Evolutionary conservation across 108 stramenopile species (phyloP), one percentile per base, ranked within the genome.

Genomic region (Nannochloropsis granulata): DNA sequence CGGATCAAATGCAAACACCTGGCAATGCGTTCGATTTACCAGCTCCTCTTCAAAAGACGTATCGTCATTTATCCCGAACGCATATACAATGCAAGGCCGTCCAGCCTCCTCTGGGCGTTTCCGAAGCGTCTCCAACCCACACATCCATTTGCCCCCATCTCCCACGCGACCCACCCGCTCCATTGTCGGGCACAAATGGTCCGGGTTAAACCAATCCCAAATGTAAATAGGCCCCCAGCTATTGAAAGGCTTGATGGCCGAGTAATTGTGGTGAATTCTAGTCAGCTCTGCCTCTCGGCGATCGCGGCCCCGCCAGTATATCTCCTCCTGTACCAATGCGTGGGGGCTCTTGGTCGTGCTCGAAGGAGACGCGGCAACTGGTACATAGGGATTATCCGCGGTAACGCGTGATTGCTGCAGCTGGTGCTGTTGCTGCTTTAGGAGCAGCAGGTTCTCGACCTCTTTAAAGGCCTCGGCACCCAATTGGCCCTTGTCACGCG

Each of bases 141-240:
- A 85, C 25, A 85, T 79, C 85, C 85, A 85, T 56, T 85, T 85
- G 14, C 85, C 85, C 21, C 85, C 85, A 21, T 85, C 85, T n/a
- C 85, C 85, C 8, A 85, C 85, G 13, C 80, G n/a, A 23, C 85
- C 85, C 44, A 85, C 44, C 21, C 85, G 43, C 12, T 82, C 34
- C 45, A 79, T 79, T 10, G 43, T 81, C 24, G 85, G 81, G 11
- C 85, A 85, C 14, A 71, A 16, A n/a, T 71, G n/a, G 11, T 71
- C 56, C 21, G 56, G 56, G 11, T 43, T 44, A 12, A 81, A 81
- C 44, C 42, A 81, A 23, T 81, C 81, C 81, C 81, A 81, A 21
- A 81, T 81, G 81, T 81, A 44, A 8, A 81, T 71, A n/a, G 56
- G 56, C 0, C 56, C 56, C 56, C 56, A 71, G 16, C 56, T n/a